Evolutionary conservation across 192 early-diverging fungal species (phyloP), one percentile per base, ranked within the genome.

Genomic region (Rhizoclosmatium globosum): DNA sequence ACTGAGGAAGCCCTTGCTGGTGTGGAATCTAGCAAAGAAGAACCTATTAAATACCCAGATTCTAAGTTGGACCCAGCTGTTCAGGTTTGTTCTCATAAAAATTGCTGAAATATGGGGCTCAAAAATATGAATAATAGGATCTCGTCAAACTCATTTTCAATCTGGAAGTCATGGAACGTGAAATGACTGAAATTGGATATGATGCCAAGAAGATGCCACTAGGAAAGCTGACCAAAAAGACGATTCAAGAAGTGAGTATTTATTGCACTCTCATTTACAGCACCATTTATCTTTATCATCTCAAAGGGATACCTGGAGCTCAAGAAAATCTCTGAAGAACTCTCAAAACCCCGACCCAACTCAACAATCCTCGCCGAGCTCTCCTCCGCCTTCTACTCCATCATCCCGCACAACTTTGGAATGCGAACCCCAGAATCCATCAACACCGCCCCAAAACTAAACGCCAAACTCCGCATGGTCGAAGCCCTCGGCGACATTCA

Each of bases 161-260:
- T 74, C 76, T 87, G 17, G 81, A 86, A 0, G 79, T 85, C 67
- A 82, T 94, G 84, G 87, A 89, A 58, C 72, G 85, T 70, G 59
- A 83, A 59, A 93, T 89, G 91, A 86, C 85, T 19, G 82, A 91
- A 64, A 88, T 95, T 59, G 93, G 91, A 56, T 93, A 93, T 74
- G 89, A 93, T 74, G 83, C 91, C 45, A 86, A 91, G 43, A 93
- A 92, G 79, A 86, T 94, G 85, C 94, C 94, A 3, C 81, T 94
- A 3, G 94, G 94, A 44, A 92, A 94, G 72, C 83, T 95, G 3
- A 90, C 88, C 44, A 91, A 93, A 70, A 74, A 69, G 0, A 88
- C 86, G 9, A 89, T 95, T 57, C 80, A 89, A 38, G 77, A 87
- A 80, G 85, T 64, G 38, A 69, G 46, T n/a, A 65, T 15, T 23